These are phyloP conservation scores for Xeromyces bisporus DNA, from an alignment of 495 filamentous ascomycete genomes.

Conservation along the genomic window DNA sequence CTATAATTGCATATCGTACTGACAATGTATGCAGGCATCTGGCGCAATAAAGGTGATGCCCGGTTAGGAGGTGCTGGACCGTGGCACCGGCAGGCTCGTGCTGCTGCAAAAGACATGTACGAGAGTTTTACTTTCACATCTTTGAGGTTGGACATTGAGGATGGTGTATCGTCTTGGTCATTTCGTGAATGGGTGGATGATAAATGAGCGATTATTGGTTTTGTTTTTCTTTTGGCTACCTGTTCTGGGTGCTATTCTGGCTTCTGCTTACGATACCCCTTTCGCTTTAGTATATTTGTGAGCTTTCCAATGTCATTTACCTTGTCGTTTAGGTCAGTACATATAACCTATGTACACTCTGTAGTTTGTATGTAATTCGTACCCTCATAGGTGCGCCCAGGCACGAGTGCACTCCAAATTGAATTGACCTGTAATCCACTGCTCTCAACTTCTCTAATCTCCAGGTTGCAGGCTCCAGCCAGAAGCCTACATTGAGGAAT, in stretches of 20 bases:
- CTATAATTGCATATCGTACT: background rate
- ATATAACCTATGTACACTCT: too few species aligned
- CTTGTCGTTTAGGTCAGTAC: too few species aligned
- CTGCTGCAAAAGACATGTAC: constrained; percentile 21
- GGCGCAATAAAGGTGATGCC: constrained; percentile 55
- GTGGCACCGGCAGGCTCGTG: constrained; percentile 29
- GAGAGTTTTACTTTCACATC: constrained; percentile 43
- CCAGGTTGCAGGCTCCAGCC: too few species aligned
- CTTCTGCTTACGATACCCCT: too few species aligned
- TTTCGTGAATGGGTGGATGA: constrained; percentile 38
- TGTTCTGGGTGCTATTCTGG: background rate
- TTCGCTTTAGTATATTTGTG: too few species aligned
- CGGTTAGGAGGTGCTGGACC: constrained; percentile 46
- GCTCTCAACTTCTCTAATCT: too few species aligned
- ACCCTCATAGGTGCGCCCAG: too few species aligned
- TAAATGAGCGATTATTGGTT: constrained; percentile 1
- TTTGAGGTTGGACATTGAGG: constrained; percentile 39
- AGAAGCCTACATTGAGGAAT: too few species aligned
- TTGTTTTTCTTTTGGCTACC: background rate
- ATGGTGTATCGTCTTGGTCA: constrained; percentile 39
- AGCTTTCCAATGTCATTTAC: too few species aligned
- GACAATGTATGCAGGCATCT: constrained; percentile 31
- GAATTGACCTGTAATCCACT: too few species aligned
- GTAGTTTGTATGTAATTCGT: too few species aligned
- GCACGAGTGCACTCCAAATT: too few species aligned